Conservation (phyloP, 257 asterid genomes). For the Osmanthus fragrans region DNA sequence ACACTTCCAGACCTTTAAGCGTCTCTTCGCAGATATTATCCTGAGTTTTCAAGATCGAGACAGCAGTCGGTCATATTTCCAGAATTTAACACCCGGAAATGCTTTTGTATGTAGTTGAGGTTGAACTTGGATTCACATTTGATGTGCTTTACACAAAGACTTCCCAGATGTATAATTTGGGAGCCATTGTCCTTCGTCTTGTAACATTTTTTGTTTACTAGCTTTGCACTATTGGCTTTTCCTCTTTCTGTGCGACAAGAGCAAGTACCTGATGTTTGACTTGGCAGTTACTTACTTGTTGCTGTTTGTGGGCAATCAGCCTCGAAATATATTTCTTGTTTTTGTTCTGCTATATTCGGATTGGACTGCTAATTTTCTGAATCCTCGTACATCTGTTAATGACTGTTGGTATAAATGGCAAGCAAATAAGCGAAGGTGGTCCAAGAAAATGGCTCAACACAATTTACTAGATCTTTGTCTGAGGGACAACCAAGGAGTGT, state of each 20-base stretch:
- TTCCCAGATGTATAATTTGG: conserved; percentile 26
- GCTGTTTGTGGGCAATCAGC: conserved; percentile 34
- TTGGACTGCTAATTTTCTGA: conserved; percentile 39
- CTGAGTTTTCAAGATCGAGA: conserved; percentile 58
- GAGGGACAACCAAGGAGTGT: conserved; percentile 21
- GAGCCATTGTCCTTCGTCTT: conserved; percentile 29
- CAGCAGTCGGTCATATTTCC: conserved; percentile 40
- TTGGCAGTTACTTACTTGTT: conserved; percentile 39
- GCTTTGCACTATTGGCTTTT: conserved; percentile 24
- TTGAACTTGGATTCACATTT: conserved; percentile 50
- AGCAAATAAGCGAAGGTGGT: conserved; percentile 39
- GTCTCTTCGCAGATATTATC: conserved; percentile 54
- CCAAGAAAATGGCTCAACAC: conserved; percentile 47
- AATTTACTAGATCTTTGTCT: conserved; percentile 36
- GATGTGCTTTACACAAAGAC: conserved; percentile 55
- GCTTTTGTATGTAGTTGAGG: conserved; percentile 52
- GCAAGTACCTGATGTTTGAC: conserved; percentile 26
- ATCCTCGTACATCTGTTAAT: too few relatives aligned
- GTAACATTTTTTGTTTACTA: conserved; percentile 31
- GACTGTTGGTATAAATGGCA: background rate
- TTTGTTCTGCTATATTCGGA: conserved; percentile 30
- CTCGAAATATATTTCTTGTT: conserved; percentile 37
- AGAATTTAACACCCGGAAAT: background rate
- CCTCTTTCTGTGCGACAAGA: conserved; percentile 18
- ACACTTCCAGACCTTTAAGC: conserved; percentile 40